Evolutionary conservation across 202 grass and related monocot species (phyloP).

Genomic region (Setaria italica): DNA sequence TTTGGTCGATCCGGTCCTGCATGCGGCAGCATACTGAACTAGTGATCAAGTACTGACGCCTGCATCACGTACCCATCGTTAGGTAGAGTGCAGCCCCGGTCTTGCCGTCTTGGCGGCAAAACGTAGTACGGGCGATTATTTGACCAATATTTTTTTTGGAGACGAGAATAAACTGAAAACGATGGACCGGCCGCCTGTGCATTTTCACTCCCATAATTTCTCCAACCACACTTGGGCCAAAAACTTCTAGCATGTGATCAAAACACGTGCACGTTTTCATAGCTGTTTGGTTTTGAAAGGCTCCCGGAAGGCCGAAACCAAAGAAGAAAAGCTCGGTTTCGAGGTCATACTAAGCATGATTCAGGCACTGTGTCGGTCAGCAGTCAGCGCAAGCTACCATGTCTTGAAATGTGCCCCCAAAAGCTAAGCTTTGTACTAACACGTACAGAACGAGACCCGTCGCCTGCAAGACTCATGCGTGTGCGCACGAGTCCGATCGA

Average conservation of each 20-base stretch:
- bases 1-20: slow-evolving; percentile 2
- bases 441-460: slow-evolving; percentile 24
- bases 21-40: background rate
- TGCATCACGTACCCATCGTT: slow-evolving; percentile 28
- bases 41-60: background rate
- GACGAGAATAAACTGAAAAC: background rate
- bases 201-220: background rate
- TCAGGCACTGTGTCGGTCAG: slow-evolving; percentile 21
- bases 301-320: background rate
- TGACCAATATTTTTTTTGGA: background rate
- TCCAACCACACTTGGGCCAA: background rate
- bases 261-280: background rate
- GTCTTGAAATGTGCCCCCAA: background rate
- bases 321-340: background rate
- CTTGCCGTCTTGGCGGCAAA: slow-evolving; percentile 5
- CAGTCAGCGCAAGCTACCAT: slow-evolving; percentile 25
- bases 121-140: slow-evolving; percentile 7
- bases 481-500: background rate
- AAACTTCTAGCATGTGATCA: background rate
- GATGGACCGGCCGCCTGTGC: background rate
- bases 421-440: background rate
- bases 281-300: slow-evolving; percentile 16
- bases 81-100: slow-evolving; percentile 28
- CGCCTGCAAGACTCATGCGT: slow-evolving; percentile 38
- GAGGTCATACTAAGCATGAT: background rate